Base-by-base conservation (phyloP, 129 eudicot genomes). In the Chrysanthemum lavandulifolium region DNA sequence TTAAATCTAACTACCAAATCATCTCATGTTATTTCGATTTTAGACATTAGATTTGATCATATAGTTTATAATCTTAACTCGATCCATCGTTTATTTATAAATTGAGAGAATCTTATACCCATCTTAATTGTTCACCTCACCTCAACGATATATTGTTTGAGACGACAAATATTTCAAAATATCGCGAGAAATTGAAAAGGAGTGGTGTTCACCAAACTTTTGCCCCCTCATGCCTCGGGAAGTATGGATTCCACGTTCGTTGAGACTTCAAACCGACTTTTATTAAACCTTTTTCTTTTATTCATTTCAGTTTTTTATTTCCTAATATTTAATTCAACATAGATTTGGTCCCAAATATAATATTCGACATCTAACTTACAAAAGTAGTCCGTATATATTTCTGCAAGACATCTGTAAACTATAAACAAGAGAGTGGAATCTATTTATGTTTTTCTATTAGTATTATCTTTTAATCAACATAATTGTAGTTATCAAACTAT, bases 171-270 rank as follows among this genome's bases (percentile, higher is more conserved):
- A 21, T 2, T 0, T 11, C 4, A 71, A 71, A 65, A 71, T 54
- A 56, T 55, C 77, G 61, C 18, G 82, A 78, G 73, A 78, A 71
- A 25, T 54, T 72, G 47, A 57, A 63, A 55, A 54, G 40, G 65
- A n/a, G 80, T 68, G 68, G 63, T 19, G 62, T 8, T 77, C 76
- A 69, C 81, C 82, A 71, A 71, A 78, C 82, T 45, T 15, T 23
- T 27, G 25, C 21, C 48, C 50, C 5, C 14, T 56, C 68, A 25
- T 29, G 43, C 76, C 76, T 77, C 68, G 73, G 82, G 73, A 78
- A 64, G 68, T 78, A 64, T 71, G 82, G 82, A 78, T 78, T 64
- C 77, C 82, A 78, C 77, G 82, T 78, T 78, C 82, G 61, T 78
- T 78, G 72, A 71, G 73, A 64, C 82, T 64, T 78, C 73, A 65